Evolutionary conservation across 2,329 filamentous ascomycete species (phyloP).

Genomic region (Chaetothyriales sp.): DNA sequence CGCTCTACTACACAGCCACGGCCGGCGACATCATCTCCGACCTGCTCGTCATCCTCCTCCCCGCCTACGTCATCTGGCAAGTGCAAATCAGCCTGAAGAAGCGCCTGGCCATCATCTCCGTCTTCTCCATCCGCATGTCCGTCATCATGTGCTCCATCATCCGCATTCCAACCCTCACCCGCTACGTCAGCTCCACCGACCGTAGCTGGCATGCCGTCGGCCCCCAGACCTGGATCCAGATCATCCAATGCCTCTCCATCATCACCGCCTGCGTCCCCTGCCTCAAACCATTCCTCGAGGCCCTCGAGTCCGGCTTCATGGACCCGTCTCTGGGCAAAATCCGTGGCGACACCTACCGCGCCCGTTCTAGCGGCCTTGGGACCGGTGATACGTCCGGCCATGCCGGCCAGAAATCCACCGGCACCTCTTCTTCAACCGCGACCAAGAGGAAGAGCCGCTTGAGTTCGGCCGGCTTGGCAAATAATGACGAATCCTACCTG

Average conservation of each 20-base stretch:
- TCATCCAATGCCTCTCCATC: slow-evolving; percentile 12
- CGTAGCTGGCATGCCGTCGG: slow-evolving; percentile 10
- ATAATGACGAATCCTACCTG: too few species aligned
- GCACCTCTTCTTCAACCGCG: too few species aligned
- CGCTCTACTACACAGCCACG: slow-evolving; percentile 1
- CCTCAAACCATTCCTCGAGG: slow-evolving; percentile 1
- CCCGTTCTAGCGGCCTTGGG: too few species aligned
- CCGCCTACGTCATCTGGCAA: slow-evolving; percentile 2
- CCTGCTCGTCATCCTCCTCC: slow-evolving; percentile 1
- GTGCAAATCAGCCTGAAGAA: background rate
- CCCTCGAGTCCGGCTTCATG: background rate
- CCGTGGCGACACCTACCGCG: too few species aligned
- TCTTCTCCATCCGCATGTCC: background rate
- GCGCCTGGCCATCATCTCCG: slow-evolving; percentile 1
- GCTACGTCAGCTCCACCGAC: slow-evolving; percentile 6
- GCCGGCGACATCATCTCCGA: slow-evolving; percentile 3
- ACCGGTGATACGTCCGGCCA: too few species aligned
- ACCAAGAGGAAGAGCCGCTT: too few species aligned
- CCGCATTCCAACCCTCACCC: background rate
- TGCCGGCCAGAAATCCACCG: too few species aligned
- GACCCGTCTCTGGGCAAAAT: background rate
- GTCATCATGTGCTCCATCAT: slow-evolving; percentile 3
- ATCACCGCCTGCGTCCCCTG: slow-evolving; percentile 13
- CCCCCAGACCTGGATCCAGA: slow-evolving; percentile 10
- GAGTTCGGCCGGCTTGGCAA: too few species aligned